A percentile compares a stretch with the other conserved stretches of the same genome.
Conservation (phyloP, 129 eudicot genomes). For the Glebionis coronaria region DNA sequence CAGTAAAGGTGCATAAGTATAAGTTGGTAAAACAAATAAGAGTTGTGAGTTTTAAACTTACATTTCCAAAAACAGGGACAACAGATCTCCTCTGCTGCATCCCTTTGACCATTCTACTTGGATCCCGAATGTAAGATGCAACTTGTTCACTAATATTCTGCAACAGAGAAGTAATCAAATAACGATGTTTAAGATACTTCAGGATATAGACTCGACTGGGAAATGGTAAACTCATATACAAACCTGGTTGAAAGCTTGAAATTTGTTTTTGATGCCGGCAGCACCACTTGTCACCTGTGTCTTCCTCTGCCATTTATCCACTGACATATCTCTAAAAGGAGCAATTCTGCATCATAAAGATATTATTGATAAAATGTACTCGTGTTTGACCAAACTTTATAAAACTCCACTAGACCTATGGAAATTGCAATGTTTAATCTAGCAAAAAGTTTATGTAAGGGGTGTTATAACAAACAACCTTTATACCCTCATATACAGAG, state of each 20-base stretch:
- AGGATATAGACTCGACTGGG: slow-evolving; percentile 4
- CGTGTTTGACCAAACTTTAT: not conserved
- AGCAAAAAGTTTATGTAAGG: not conserved
- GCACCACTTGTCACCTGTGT: slow-evolving; percentile 83
- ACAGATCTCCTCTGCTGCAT: slow-evolving; percentile 82
- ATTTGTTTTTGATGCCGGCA: slow-evolving; percentile 67
- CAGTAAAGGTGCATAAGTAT: not conserved
- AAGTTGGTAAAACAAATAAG: not conserved
- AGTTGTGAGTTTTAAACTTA: slow-evolving; percentile 31
- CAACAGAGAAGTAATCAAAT: not conserved
- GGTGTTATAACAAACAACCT: too few relatives aligned
- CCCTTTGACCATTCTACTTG: slow-evolving; percentile 81
- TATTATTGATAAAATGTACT: not conserved
- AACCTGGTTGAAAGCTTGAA: slow-evolving; percentile 61
- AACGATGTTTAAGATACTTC: not conserved
- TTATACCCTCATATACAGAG: too few relatives aligned
- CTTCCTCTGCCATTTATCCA: slow-evolving; percentile 95
- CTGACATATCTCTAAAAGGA: slow-evolving; percentile 59
- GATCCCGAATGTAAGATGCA: slow-evolving; percentile 87
- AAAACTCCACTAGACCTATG: not conserved
- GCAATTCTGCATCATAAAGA: slow-evolving; percentile 40
- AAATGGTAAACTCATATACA: not conserved
- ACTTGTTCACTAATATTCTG: slow-evolving; percentile 93
- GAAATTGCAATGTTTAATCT: not conserved
- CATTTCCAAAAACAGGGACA: slow-evolving; percentile 76